Base-by-base conservation (phyloP, 345 rosid species). In the Eucalyptus brandiana region DNA sequence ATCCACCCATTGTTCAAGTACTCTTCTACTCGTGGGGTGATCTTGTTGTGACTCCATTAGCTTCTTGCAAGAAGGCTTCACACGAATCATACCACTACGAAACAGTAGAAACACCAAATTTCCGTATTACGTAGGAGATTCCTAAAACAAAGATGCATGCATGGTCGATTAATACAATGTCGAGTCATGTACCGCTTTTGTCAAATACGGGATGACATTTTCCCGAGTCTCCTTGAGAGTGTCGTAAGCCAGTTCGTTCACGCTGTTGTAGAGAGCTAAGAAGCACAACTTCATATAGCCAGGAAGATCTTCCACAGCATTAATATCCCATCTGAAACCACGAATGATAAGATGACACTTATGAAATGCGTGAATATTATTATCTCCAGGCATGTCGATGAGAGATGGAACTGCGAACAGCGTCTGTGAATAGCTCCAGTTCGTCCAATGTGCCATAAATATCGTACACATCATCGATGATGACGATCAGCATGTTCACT, bases 61-160 rank as follows among this genome's bases (percentile, higher is more conserved):
- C 93, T 87, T 95, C 96, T 89, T 80, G 58, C 8, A 94, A 87
- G 88, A 91, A 94, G 19, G 93, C 50, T 76, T 90, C 90, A 87
- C 92, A 91, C 62, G 90, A 50, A 90, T 94, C 94, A 12, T 89
- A 93, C 94, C 92, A 92, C 96, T 94, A 87, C 17, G n/a, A 47
- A 2, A 56, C 26, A 24, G 37, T 26, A 44, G 37, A 32, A 69
- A 30, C 45, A 28, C 34, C 69, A 30, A 26, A 30, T 30, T 28
- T 62, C 8, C 34, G 16, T 13, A 14, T 62, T 12, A 62, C 19
- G 34, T 62, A 7, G 72, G 72, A 45, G 12, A 45, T 45, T 45
- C 47, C 47, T 45, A 45, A 45, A 45, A 45, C 47, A 45, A 45
- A 45, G 47, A 45, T 45, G 47, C 47, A 45, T 9, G 47, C 47